Percentiles rank a stretch among this genome's conserved stretches.
These are phyloP conservation scores for Penicillium cataractarum DNA, from an alignment of 495 filamentous ascomycete species.

Conservation along the genomic window DNA sequence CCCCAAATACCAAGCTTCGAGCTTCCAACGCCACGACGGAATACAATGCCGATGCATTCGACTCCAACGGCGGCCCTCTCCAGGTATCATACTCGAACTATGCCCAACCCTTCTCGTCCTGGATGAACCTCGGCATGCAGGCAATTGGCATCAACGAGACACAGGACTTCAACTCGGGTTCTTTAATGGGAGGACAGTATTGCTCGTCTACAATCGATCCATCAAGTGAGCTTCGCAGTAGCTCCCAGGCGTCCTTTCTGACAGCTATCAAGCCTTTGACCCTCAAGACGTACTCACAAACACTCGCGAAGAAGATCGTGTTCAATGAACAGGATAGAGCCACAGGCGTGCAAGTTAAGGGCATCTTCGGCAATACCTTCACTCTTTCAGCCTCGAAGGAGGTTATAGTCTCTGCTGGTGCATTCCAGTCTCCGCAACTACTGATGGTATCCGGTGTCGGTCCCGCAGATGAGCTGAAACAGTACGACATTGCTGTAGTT, in stretches of 20 bases:
- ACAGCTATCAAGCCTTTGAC: slow-evolving; percentile 9
- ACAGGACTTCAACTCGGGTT: slow-evolving; percentile 46
- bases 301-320: slow-evolving; percentile 30
- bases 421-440: slow-evolving; percentile 21
- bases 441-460: slow-evolving; percentile 23
- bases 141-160: slow-evolving; percentile 42
- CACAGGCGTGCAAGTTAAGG: slow-evolving; percentile 26
- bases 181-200: slow-evolving; percentile 44
- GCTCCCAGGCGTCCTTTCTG: slow-evolving; percentile 43
- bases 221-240: slow-evolving; percentile 36
- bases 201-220: slow-evolving; percentile 45
- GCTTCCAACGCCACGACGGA: slow-evolving; percentile 46
- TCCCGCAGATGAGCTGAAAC: slow-evolving; percentile 3
- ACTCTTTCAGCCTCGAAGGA: slow-evolving; percentile 20
- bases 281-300: slow-evolving; percentile 24
- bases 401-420: slow-evolving; percentile 21
- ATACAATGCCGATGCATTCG: slow-evolving; percentile 44
- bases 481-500: slow-evolving; percentile 12
- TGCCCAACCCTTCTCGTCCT: slow-evolving; percentile 47
- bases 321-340: slow-evolving; percentile 29
- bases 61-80: slow-evolving; percentile 45
- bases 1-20: slow-evolving; percentile 44
- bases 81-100: slow-evolving; percentile 56
- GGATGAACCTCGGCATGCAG: slow-evolving; percentile 37
- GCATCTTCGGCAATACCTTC: slow-evolving; percentile 15